These are phyloP conservation scores for Rhypophila decipiens DNA, from an alignment of 495 filamentous ascomycete species.

Conservation along the genomic window DNA sequence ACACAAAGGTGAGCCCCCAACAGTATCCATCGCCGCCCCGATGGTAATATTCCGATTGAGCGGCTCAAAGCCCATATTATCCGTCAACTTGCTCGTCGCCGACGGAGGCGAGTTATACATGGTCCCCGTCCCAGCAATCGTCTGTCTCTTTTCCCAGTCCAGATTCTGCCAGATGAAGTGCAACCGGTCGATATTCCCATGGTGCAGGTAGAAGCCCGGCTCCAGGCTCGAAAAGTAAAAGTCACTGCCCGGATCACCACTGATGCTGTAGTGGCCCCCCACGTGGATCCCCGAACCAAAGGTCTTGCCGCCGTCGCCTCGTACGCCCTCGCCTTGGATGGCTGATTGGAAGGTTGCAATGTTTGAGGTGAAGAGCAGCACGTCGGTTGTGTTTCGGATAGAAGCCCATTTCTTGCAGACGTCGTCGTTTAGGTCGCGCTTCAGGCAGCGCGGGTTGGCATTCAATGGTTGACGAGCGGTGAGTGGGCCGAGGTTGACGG, in stretches of 20 bases:
- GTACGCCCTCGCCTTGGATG: constrained; percentile 31
- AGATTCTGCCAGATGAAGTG: constrained; percentile 67
- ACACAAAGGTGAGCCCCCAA: constrained; percentile 16
- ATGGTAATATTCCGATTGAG: constrained; percentile 10
- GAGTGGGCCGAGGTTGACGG: constrained; percentile 34
- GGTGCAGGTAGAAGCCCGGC: constrained; percentile 65
- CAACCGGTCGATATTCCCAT: constrained; percentile 62
- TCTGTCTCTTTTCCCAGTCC: constrained; percentile 32
- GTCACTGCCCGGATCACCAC: constrained; percentile 41
- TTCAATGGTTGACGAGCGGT: constrained; percentile 19
- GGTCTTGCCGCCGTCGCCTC: constrained; percentile 22
- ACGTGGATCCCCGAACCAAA: constrained; percentile 31
- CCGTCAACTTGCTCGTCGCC: constrained; percentile 18
- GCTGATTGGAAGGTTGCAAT: constrained; percentile 32
- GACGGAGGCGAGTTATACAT: constrained; percentile 35
- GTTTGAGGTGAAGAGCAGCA: constrained; percentile 21
- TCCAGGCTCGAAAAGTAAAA: constrained; percentile 58
- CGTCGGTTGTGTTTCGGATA: constrained; percentile 30
- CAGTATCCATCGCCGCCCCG: constrained; percentile 11
- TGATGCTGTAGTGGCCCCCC: constrained; percentile 33
- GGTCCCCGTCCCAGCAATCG: constrained; percentile 36
- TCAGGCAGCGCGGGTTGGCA: constrained; percentile 37
- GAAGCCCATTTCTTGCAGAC: constrained; percentile 27
- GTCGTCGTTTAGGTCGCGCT: constrained; percentile 33
- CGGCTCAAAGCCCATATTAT: constrained; percentile 17